phyloP scores from a whole-genome alignment of 1,284 basidiomycete genomes.

The Marasmius tenuissimus region DNA sequence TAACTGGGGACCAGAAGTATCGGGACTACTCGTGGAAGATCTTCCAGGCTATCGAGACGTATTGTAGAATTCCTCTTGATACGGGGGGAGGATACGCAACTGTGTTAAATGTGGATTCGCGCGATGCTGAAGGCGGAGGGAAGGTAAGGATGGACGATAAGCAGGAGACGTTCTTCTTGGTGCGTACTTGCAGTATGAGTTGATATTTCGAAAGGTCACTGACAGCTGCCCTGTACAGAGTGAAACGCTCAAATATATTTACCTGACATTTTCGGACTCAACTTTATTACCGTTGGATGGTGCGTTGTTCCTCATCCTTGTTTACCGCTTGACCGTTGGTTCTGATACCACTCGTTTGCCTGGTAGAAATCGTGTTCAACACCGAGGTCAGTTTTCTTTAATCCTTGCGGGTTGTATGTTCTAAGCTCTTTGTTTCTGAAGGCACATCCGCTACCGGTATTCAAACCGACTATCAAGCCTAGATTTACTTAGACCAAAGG shows the following conservation, averaged over 20 bases:
- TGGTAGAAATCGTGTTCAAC: slow-evolving; percentile 23
- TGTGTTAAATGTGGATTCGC: slow-evolving; percentile 63
- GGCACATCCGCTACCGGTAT: slow-evolving; percentile 29
- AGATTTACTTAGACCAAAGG: background rate
- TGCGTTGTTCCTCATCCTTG: background rate
- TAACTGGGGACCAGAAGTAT: slow-evolving; percentile 68
- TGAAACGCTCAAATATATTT: slow-evolving; percentile 25
- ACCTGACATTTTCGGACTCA: slow-evolving; percentile 20
- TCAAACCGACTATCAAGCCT: slow-evolving; percentile 18
- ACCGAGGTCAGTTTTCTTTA: slow-evolving; percentile 18
- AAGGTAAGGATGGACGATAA: slow-evolving; percentile 56
- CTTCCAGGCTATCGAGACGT: slow-evolving; percentile 72
- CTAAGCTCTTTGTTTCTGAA: background rate
- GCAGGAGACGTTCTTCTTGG: slow-evolving; percentile 75
- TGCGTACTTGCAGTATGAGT: background rate
- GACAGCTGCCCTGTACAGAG: slow-evolving; percentile 5
- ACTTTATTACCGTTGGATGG: slow-evolving; percentile 23
- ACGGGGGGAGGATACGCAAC: slow-evolving; percentile 67
- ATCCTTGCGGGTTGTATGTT: background rate
- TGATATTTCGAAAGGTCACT: background rate
- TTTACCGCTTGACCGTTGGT: background rate
- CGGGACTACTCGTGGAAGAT: slow-evolving; percentile 74
- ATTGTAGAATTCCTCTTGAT: slow-evolving; percentile 47
- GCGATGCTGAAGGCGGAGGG: slow-evolving; percentile 18
- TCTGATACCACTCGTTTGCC: background rate